Evolutionary conservation across 2,329 filamentous ascomycete species (phyloP).

Genomic region (Fusarium transvaalense): DNA sequence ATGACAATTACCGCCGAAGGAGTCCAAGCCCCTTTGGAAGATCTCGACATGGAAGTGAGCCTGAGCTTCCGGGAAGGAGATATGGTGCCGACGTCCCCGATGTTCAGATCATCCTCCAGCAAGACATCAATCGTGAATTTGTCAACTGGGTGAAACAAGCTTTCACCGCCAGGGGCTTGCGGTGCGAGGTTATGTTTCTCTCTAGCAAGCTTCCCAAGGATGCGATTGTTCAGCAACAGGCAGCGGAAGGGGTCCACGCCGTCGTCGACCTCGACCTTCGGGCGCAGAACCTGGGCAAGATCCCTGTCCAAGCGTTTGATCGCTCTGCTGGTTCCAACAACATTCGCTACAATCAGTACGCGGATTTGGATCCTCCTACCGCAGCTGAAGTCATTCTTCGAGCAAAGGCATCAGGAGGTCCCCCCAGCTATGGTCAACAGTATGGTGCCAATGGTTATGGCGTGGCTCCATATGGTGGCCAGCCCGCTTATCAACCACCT

Average conservation of each 20-base stretch:
- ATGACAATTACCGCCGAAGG: constrained; percentile 71
- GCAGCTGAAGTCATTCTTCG: constrained; percentile 85
- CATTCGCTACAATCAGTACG: constrained; percentile 88
- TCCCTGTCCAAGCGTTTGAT: constrained; percentile 88
- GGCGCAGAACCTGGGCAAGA: constrained; percentile 77
- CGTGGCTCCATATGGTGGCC: constrained; percentile 51
- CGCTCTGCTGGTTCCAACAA: constrained; percentile 79
- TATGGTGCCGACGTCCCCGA: constrained; percentile 84
- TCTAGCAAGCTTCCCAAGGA: constrained; percentile 81
- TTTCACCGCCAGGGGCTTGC: constrained; percentile 78
- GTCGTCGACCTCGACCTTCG: constrained; percentile 81
- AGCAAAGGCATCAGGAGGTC: constrained; percentile 65
- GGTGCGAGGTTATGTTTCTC: constrained; percentile 82
- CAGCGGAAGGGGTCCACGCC: constrained; percentile 88
- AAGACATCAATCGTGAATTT: constrained; percentile 83
- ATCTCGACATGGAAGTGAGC: constrained; percentile 64
- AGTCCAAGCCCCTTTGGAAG: constrained; percentile 75
- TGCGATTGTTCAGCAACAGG: constrained; percentile 85
- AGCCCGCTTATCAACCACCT: constrained; percentile 48
- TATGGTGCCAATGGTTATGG: constrained; percentile 49
- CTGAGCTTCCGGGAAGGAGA: constrained; percentile 77
- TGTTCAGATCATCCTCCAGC: constrained; percentile 86
- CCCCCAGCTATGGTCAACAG: constrained; percentile 50
- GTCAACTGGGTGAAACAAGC: constrained; percentile 83
- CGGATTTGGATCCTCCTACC: constrained; percentile 80